Conservation (phyloP, 148 eudicot species). For the Vaccinium corymbosum region DNA sequence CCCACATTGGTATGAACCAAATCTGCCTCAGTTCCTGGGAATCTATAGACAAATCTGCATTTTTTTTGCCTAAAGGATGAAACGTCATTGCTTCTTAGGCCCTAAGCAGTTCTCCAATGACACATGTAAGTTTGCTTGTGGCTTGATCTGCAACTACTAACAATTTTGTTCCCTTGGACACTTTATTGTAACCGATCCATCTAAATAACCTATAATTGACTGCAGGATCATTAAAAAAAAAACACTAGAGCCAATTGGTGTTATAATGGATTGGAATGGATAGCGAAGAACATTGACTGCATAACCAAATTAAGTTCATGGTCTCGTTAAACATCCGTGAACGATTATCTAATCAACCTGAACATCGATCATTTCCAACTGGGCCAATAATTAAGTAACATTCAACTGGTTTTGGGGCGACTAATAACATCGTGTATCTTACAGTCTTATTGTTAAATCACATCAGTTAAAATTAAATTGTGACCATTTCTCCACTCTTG, state of each 20-base stretch:
- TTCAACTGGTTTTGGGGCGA: not conserved
- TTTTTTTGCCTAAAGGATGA: not conserved
- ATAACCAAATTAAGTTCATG: not conserved
- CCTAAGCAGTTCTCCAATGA: not conserved
- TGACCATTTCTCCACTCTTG: not conserved
- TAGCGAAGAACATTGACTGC: not conserved
- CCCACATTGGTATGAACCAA: not conserved
- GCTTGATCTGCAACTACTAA: not conserved
- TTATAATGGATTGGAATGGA: not conserved
- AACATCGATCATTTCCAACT: not conserved
- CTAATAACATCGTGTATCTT: not conserved
- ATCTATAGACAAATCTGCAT: not conserved
- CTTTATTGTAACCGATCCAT: not conserved
- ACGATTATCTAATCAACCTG: not conserved
- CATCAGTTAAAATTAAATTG: not conserved
- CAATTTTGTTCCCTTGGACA: not conserved
- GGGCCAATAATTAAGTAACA: not conserved
- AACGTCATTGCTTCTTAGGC: not conserved
- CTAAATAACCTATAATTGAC: not conserved
- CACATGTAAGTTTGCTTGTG: not conserved
- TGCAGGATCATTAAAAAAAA: not conserved
- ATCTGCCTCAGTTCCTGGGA: conserved; percentile 5
- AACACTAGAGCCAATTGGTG: not conserved
- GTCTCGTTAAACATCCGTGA: not conserved
- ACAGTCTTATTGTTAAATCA: not conserved